Base-by-base conservation (phyloP, 768 basidiomycete species). In the Tulasnella sp. region DNA sequence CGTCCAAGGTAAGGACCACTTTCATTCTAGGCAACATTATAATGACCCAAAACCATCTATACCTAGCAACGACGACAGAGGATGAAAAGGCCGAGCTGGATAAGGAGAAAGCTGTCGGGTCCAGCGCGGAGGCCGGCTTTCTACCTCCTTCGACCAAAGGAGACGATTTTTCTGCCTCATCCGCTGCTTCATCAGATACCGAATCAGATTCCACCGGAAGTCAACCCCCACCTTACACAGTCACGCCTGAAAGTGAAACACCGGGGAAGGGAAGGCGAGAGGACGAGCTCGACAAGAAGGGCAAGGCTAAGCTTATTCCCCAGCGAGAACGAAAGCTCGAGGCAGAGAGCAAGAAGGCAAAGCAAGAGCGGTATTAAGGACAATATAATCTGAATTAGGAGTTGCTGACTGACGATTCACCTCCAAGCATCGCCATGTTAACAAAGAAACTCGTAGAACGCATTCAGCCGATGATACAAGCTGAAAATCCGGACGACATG, bases 71-170 rank as follows among this genome's bases (percentile, higher is more conserved):
- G 88, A 94, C 96, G 91, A 91, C 93, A 0, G 96, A 97, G 7
- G 97, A 98, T 84, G 97, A 98, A 84, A 93, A 93, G 86, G 93
- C 92, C 16, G 96, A 95, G 82, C 89, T 96, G 82, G 94, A 96
- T 86, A 91, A 90, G 80, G 92, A n/a, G 54, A 77, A 77, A n/a
- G 91, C 89, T 79, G 88, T 81, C 16, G n/a, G n/a, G n/a, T n/a
- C 79, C 83, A n/a, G 76, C 82, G 6, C 6, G 28, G 76, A 83
- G 40, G 64, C 75, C 58, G 79, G 81, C 69, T 44, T 81, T 58
- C 54, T 80, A 44, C 83, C 83, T 31, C 50, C 82, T 0, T 44
- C 83, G 18, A 79, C 85, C 24, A 50, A 84, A 3, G 48, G 81
- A 12, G 24, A 82, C 60, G 78, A 84, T 40, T 37, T 40, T 22